These are phyloP conservation scores for Yarrowia sp. DNA, from an alignment of 805 yeast genomes.

Conservation along the genomic window DNA sequence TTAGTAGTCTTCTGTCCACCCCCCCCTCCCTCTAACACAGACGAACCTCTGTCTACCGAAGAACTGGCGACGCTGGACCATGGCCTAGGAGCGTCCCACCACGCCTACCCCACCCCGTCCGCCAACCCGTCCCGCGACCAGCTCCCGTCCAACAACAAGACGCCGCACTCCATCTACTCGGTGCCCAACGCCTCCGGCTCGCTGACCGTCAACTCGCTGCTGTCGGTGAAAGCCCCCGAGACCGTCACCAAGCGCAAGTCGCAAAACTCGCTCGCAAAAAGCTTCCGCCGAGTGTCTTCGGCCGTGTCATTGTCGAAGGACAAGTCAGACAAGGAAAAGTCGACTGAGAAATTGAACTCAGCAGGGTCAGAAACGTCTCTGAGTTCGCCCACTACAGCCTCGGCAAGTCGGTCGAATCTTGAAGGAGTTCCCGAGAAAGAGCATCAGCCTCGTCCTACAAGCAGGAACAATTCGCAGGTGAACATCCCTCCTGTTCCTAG, in stretches of 20 bases:
- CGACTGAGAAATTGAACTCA: neutral
- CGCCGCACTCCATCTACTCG: conserved; percentile 30
- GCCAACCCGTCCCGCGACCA: conserved; percentile 1
- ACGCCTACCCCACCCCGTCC: conserved; percentile 24
- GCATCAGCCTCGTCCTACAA: neutral
- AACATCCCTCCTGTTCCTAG: neutral
- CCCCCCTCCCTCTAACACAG: conserved; percentile 19
- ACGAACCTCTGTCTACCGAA: conserved; percentile 36
- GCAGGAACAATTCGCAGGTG: neutral
- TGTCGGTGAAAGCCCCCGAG: conserved; percentile 5
- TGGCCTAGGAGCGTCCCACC: conserved; percentile 32
- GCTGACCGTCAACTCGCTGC: conserved; percentile 31
- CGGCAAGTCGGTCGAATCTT: neutral
- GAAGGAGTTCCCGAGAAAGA: neutral
- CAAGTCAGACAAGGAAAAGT: conserved; percentile 1
- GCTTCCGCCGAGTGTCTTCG: conserved; percentile 24
- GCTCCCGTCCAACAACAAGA: conserved; percentile 1
- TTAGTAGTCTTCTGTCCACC: neutral
- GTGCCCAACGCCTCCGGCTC: conserved; percentile 37
- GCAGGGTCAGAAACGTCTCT: conserved; percentile 3
- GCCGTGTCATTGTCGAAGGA: conserved; percentile 10
- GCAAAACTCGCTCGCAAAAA: conserved; percentile 30
- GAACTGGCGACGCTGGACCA: conserved; percentile 38
- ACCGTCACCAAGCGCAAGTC: conserved; percentile 26
- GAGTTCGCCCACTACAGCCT: neutral